Evolutionary conservation across 2,329 filamentous ascomycete species (phyloP).

Genomic region (Penicillium sp.): DNA sequence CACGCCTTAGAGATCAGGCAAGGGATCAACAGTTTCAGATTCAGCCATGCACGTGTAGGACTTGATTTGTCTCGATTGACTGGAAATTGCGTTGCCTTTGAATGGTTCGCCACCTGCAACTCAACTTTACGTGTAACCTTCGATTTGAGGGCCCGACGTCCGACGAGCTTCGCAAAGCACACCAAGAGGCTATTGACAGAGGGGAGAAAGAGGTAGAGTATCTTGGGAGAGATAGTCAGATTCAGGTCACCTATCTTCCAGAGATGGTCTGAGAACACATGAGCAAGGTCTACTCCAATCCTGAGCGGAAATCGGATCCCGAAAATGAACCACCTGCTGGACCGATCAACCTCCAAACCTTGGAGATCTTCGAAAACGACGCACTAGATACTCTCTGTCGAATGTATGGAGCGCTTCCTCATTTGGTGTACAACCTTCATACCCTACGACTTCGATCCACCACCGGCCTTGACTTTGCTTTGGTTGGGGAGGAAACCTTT

Average conservation of each 20-base stretch:
- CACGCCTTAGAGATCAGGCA: too few relatives aligned
- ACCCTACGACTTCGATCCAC: slow-evolving; percentile 25
- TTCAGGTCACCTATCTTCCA: slow-evolving; percentile 16
- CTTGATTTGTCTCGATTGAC: background rate
- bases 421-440: slow-evolving; percentile 16
- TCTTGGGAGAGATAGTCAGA: slow-evolving; percentile 8
- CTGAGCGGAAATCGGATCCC: background rate
- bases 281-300: slow-evolving; percentile 9
- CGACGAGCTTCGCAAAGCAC: slow-evolving; percentile 7
- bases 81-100: too few relatives aligned
- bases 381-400: slow-evolving; percentile 24
- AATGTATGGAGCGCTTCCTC: slow-evolving; percentile 19
- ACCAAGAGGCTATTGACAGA: slow-evolving; percentile 16
- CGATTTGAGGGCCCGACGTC: slow-evolving; percentile 26
- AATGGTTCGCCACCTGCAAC: slow-evolving; percentile 18
- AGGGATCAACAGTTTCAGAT: too few relatives aligned
- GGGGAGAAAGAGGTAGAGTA: slow-evolving; percentile 16
- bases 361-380: slow-evolving; percentile 31
- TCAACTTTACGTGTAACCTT: slow-evolving; percentile 19
- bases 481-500: slow-evolving; percentile 12
- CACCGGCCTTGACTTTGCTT: slow-evolving; percentile 19
- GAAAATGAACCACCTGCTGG: slow-evolving; percentile 4
- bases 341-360: slow-evolving; percentile 11
- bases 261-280: slow-evolving; percentile 15
- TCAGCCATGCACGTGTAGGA: background rate